Evolutionary conservation across 1,139 yeast species (phyloP).

Genomic region (Taphrina pruni): DNA sequence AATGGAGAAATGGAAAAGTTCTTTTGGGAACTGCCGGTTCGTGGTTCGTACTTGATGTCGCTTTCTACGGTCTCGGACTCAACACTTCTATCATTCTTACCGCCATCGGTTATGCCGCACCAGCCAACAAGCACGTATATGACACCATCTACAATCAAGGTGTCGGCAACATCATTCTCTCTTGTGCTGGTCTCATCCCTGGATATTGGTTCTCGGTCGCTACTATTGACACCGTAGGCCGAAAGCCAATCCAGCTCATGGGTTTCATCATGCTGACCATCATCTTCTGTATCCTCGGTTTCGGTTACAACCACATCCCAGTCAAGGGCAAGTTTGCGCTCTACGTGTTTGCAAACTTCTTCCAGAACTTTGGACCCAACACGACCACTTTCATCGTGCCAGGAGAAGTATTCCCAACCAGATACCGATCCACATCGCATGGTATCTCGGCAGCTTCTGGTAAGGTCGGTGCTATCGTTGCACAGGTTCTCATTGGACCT

Average conservation of each 20-base stretch:
- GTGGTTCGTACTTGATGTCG: constrained; percentile 96
- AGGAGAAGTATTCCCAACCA: constrained; percentile 96
- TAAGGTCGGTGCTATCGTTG: constrained; percentile 95
- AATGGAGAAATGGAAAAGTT: constrained; percentile 87
- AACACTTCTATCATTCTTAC: constrained; percentile 78
- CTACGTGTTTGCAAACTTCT: constrained; percentile 62
- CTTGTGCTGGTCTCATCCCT: constrained; percentile 90
- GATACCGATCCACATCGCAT: constrained; percentile 97
- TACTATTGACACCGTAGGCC: constrained; percentile 76
- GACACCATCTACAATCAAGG: constrained; percentile 64
- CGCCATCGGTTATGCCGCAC: constrained; percentile 81
- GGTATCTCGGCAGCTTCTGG: constrained; percentile 97
- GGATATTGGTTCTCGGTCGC: constrained; percentile 87
- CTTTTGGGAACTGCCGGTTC: constrained; percentile 93
- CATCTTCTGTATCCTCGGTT: constrained; percentile 52
- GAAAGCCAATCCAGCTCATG: constrained; percentile 77
- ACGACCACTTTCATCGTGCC: constrained; percentile 94
- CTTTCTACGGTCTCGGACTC: constrained; percentile 86
- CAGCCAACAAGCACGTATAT: constrained; percentile 63
- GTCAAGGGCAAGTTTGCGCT: constrained; percentile 69
- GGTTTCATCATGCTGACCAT: constrained; percentile 74
- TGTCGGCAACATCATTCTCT: constrained; percentile 70
- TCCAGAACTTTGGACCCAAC: constrained; percentile 93
- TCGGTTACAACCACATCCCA: constrained; percentile 37
- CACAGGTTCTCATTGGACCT: constrained; percentile 83